Conservation (phyloP, 805 yeast genomes). For the Zygoascus bituminiphila region DNA sequence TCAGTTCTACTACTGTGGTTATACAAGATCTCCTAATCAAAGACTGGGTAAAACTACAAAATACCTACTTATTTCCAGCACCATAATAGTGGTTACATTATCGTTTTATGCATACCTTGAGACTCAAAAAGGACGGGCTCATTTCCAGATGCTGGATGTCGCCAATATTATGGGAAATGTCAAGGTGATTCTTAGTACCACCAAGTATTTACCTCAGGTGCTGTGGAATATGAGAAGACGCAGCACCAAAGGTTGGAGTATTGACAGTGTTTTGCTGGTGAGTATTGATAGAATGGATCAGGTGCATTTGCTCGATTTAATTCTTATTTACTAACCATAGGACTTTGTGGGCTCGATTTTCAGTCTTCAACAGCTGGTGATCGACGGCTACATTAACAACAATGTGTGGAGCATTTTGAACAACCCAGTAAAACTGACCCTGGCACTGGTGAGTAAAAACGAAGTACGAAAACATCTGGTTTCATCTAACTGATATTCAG, state of each 20-base stretch:
- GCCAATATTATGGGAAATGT: slow-evolving; percentile 37
- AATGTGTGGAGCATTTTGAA: slow-evolving; percentile 28
- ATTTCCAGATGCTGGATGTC: slow-evolving; percentile 29
- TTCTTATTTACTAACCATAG: no score
- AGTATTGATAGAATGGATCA: neutral
- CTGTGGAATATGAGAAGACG: slow-evolving; percentile 34
- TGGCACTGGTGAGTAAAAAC: slow-evolving; percentile 28
- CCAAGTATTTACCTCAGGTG: slow-evolving; percentile 44
- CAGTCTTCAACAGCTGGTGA: slow-evolving; percentile 33
- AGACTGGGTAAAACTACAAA: slow-evolving; percentile 23
- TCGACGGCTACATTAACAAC: slow-evolving; percentile 33
- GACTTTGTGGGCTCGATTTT: slow-evolving; percentile 39
- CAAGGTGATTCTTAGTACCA: slow-evolving; percentile 37
- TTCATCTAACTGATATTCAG: slow-evolving; percentile 4
- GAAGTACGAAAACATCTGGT: neutral
- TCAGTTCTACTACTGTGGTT: slow-evolving; percentile 33
- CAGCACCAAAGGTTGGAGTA: slow-evolving; percentile 41
- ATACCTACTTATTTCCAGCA: slow-evolving; percentile 17
- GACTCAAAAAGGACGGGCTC: slow-evolving; percentile 5
- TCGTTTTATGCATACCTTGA: slow-evolving; percentile 20
- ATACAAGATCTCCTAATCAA: slow-evolving; percentile 27
- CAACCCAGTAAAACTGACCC: slow-evolving; percentile 39
- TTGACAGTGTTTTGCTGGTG: slow-evolving; percentile 29
- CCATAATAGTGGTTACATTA: slow-evolving; percentile 17
- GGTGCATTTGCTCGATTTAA: no score